Conservation (phyloP, 768 basidiomycete genomes). For the Boletus eberwhitei region DNA sequence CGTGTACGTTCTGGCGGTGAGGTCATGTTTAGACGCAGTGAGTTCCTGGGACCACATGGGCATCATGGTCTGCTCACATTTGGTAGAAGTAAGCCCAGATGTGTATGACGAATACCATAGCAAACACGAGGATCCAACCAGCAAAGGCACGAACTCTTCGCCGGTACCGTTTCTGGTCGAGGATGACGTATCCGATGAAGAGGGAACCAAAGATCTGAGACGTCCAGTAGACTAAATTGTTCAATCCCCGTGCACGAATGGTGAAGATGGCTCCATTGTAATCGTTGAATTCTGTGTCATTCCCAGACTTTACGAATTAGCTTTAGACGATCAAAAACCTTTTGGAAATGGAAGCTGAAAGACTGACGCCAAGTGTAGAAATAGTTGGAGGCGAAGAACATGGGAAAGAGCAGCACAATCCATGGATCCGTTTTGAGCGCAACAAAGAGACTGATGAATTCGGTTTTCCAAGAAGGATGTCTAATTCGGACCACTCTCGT, state of each 20-base stretch:
- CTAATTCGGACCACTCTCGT: slow-evolving; percentile 55
- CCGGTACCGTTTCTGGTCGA: slow-evolving; percentile 54
- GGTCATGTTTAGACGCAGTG: not conserved
- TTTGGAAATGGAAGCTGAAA: not conserved
- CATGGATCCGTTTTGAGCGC: slow-evolving; percentile 67
- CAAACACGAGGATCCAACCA: slow-evolving; percentile 64
- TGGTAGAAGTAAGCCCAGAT: slow-evolving; percentile 81
- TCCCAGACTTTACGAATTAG: not conserved
- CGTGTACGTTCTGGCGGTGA: slow-evolving; percentile 46
- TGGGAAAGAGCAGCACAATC: slow-evolving; percentile 76
- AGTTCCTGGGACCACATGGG: not conserved
- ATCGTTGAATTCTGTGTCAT: slow-evolving; percentile 67
- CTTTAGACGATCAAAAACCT: not conserved
- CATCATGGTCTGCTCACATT: slow-evolving; percentile 39
- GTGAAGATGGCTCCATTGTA: slow-evolving; percentile 77
- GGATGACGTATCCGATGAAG: slow-evolving; percentile 59
- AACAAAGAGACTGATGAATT: slow-evolving; percentile 64
- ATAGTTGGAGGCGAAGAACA: slow-evolving; percentile 83
- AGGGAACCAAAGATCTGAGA: slow-evolving; percentile 76
- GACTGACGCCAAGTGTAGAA: slow-evolving; percentile 80
- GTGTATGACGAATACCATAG: slow-evolving; percentile 67
- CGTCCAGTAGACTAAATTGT: slow-evolving; percentile 78
- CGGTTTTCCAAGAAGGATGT: slow-evolving; percentile 74
- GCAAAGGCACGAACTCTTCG: slow-evolving; percentile 69
- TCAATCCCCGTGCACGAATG: slow-evolving; percentile 74